Percentiles rank a stretch among this genome's conserved stretches.
phyloP scores from a whole-genome alignment of 805 yeast species.

The Yueomyces sp. region DNA sequence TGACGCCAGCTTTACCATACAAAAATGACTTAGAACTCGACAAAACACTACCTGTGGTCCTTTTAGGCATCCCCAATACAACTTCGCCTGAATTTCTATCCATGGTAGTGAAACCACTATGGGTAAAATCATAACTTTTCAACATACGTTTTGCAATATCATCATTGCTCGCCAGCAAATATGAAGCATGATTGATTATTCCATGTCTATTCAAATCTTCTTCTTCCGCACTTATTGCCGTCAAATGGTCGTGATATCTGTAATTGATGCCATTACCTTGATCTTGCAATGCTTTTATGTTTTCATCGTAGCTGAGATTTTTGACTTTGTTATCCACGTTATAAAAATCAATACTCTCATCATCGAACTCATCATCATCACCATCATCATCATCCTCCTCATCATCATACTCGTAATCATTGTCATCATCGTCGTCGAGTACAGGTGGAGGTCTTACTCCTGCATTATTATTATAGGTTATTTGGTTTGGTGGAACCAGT shows the following conservation, averaged over 20 bases:
- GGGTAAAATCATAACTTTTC: constrained; percentile 49
- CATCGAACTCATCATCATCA: background rate
- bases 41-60: constrained; percentile 61
- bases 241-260: too few relatives aligned
- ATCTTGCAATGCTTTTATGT: background rate
- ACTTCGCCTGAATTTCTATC: constrained; percentile 33
- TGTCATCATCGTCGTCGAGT: background rate
- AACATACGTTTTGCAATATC: constrained; percentile 48
- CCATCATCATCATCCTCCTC: background rate
- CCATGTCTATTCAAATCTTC: constrained; percentile 7
- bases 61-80: constrained; percentile 67
- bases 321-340: background rate
- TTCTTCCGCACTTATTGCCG: background rate
- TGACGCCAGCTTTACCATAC: constrained; percentile 67
- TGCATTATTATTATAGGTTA: background rate
- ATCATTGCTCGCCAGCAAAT: constrained; percentile 17
- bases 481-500: constrained; percentile 30
- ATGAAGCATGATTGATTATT: constrained; percentile 17
- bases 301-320: background rate
- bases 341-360: background rate
- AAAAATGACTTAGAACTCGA: constrained; percentile 68
- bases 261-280: background rate
- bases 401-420: background rate
- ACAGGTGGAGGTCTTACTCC: background rate
- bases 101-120: constrained; percentile 39